Evolutionary conservation across 2,329 filamentous ascomycete species (phyloP), one percentile per base, ranked within the genome.

Genomic region (Neophaeococcomyces mojaviensis): DNA sequence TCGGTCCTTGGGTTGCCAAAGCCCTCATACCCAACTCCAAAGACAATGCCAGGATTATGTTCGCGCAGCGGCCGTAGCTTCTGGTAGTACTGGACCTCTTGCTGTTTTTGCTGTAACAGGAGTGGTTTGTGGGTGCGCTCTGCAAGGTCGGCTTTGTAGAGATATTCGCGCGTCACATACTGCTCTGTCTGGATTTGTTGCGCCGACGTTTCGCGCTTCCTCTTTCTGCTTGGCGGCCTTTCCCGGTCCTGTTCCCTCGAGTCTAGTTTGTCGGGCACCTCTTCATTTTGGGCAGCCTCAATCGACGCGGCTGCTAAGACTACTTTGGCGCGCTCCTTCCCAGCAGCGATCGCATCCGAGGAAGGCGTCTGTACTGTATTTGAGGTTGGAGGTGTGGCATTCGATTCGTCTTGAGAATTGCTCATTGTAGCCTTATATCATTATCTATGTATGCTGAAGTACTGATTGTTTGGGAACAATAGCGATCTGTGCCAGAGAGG

Each of bases 1-100:
- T 89, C 88, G 24, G 90, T 96, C 58, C 80, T 74, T 50, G 85
- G 84, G 69, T 97, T 97, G 54, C 86, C 90, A 61, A 84, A 95
- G 36, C 89, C 90, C 61, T 79, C 81, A 63, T 94, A 98, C 45
- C 92, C 92, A 57, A 71, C 68, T 24, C 80, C 80, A 60, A 80
- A 83, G 24, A 83, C 65, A 9, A 73, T 70, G 32, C 72, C 78
- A 13, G 80, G 78, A 53, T 80, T 72, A 49, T 69, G 59, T 38
- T 74, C 69, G 36, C 75, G 70, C 41, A 76, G 68, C 73, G 79
- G 65, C 73, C 84, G 68, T 55, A 87, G 61, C 39, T 73, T 66
- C 48, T 78, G 73, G 70, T 90, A 88, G 61, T 87, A 82, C 49
- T 82, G 76, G 49, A 81, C 76, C 65, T 84, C 82, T 40, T 78